Percentiles rank a stretch among this genome's conserved stretches.
Conservation (phyloP, 495 filamentous ascomycete genomes). For the Lasiosphaeria hispida region DNA sequence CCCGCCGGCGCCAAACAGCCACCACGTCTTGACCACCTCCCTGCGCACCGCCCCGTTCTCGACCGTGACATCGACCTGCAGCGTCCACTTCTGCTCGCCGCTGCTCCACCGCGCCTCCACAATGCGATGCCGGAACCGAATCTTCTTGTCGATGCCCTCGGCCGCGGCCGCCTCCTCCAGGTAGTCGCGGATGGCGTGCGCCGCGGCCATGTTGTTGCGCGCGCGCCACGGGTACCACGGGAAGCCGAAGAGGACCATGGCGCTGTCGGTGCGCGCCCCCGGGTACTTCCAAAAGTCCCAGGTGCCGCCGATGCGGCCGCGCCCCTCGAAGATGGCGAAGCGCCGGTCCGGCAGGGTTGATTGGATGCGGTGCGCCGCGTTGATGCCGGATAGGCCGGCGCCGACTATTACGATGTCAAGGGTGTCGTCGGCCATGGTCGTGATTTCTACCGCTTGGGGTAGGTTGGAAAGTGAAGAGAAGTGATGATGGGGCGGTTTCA, state of each 20-base stretch:
- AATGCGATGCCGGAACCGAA: conserved; percentile 59
- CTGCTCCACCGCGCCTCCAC: conserved; percentile 58
- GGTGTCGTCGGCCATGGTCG: conserved; percentile 13
- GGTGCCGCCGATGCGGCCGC: conserved; percentile 61
- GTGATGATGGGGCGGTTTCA: too few species aligned
- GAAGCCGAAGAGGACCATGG: conserved; percentile 67
- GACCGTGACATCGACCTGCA: conserved; percentile 46
- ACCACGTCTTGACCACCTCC: conserved; percentile 46
- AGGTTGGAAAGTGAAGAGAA: too few species aligned
- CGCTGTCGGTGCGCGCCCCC: conserved; percentile 65
- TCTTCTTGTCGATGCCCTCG: conserved; percentile 61
- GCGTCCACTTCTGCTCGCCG: conserved; percentile 57
- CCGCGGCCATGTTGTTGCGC: conserved; percentile 59
- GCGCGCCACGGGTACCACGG: conserved; percentile 65
- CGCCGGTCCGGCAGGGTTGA: conserved; percentile 51
- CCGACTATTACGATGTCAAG: conserved; percentile 68
- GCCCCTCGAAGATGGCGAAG: conserved; percentile 63
- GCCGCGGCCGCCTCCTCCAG: conserved; percentile 56
- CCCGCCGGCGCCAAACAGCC: conserved; percentile 61
- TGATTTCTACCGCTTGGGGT: background rate
- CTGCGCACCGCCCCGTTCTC: conserved; percentile 43
- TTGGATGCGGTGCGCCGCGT: conserved; percentile 68
- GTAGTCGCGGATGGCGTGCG: conserved; percentile 58
- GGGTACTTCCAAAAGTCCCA: conserved; percentile 74
- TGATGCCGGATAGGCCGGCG: conserved; percentile 75